phyloP scores from a whole-genome alignment of 352 stramenopile species.

The Globisporangium barbulae region DNA sequence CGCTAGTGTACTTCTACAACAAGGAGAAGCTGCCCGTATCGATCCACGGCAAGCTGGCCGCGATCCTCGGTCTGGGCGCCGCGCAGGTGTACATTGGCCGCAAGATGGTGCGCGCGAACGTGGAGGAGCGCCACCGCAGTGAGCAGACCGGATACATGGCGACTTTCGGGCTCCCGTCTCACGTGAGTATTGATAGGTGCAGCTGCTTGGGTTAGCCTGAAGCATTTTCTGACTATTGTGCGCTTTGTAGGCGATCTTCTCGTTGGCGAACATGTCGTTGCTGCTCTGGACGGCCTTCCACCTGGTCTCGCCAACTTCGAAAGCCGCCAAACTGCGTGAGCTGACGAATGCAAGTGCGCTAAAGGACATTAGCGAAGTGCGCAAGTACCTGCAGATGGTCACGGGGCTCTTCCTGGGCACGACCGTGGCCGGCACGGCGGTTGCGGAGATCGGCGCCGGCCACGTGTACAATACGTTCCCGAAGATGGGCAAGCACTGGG shows the following conservation, averaged over 20 bases:
- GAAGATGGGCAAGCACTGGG: constrained; percentile 89
- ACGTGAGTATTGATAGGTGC: constrained; percentile 26
- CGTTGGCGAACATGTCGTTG: constrained; percentile 59
- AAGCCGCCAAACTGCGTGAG: constrained; percentile 51
- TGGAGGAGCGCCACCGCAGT: constrained; percentile 23
- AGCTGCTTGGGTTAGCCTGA: background rate
- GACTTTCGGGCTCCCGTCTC: constrained; percentile 42
- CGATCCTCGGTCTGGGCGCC: constrained; percentile 36
- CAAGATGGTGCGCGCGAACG: constrained; percentile 41
- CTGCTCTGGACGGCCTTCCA: constrained; percentile 63
- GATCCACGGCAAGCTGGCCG: constrained; percentile 41
- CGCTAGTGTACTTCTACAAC: constrained; percentile 89
- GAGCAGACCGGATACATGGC: constrained; percentile 14
- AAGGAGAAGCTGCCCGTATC: constrained; percentile 61
- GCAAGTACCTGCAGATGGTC: constrained; percentile 42
- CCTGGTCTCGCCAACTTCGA: constrained; percentile 46
- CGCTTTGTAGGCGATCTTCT: constrained; percentile 39
- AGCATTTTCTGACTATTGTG: background rate
- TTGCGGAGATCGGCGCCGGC: constrained; percentile 96
- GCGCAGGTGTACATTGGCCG: constrained; percentile 53
- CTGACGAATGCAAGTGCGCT: constrained; percentile 37
- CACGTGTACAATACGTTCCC: constrained; percentile 97
- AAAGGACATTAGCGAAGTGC: constrained; percentile 52
- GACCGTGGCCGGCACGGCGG: constrained; percentile 43
- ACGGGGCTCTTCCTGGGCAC: constrained; percentile 42